These are phyloP conservation scores for Geopyxis carbonaria DNA, from an alignment of 495 filamentous ascomycete genomes.

Conservation along the genomic window DNA sequence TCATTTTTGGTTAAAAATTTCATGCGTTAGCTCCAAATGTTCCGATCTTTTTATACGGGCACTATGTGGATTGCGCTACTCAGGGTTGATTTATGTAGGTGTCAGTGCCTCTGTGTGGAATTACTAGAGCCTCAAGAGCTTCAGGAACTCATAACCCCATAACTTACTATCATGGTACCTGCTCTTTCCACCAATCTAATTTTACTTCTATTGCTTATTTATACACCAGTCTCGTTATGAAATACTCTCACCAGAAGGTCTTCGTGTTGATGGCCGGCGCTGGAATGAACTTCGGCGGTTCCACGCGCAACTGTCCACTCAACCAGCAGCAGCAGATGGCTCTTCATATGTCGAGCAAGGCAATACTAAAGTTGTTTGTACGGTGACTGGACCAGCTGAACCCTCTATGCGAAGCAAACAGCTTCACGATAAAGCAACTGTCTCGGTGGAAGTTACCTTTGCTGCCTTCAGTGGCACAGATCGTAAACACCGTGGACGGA, in stretches of 20 bases:
- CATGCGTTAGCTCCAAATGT: too few species aligned
- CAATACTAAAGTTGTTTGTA: conserved; percentile 91
- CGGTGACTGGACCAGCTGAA: conserved; percentile 67
- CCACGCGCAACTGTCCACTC: conserved; percentile 75
- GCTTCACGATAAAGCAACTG: conserved; percentile 24
- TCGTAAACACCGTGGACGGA: conserved; percentile 51
- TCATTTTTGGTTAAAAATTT: too few species aligned
- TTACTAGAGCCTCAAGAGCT: too few species aligned
- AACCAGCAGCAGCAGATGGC: conserved; percentile 67
- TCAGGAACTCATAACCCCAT: too few species aligned
- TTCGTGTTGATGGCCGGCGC: conserved; percentile 41
- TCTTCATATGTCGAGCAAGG: conserved; percentile 86
- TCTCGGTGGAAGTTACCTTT: conserved; percentile 58
- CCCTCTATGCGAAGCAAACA: conserved; percentile 36
- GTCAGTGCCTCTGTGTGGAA: too few species aligned
- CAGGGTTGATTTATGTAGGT: too few species aligned
- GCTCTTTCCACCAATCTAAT: too few species aligned
- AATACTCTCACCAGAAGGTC: conserved; percentile 25
- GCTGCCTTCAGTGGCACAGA: conserved; percentile 82
- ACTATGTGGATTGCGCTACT: too few species aligned
- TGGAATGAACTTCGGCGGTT: conserved; percentile 96
- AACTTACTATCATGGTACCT: too few species aligned
- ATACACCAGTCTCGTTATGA: conserved; percentile 26
- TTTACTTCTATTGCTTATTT: too few species aligned
- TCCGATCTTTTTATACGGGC: too few species aligned